Evolutionary conservation across 306 rosid species (phyloP), one percentile per base, ranked within the genome.

Genomic region (Betula pendula): DNA sequence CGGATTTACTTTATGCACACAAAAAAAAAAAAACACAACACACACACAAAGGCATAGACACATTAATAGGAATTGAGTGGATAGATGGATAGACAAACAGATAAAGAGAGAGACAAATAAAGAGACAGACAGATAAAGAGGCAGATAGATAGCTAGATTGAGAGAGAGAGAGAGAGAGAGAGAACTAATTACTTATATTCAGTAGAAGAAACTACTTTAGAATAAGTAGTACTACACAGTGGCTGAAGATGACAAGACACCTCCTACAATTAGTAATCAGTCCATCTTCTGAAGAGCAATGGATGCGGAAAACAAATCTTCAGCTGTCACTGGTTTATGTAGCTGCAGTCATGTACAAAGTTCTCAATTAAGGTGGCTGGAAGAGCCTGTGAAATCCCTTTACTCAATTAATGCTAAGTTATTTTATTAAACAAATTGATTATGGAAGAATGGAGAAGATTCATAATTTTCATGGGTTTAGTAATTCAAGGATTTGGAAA

Each of bases 301-400:
- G 33, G 95, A 83, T 42, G 93, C 78, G 56, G 93, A 86, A 80
- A 75, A 87, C 78, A 94, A 82, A 58, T 94, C 97, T 82, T 90
- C 97, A 0, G 93, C 84, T 70, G 91, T 85, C 68, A 87, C 97
- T 0, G 97, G 95, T 44, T 79, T 80, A 63, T 94, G 97, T 84
- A 92, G 79, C 98, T 94, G 95, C 90, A 88, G 19, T 7, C 11
- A 31, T 42, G 42, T 56, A 40, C 79, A 75, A 81, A 75, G 19
- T 58, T 71, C 58, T n/a, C 71, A 43, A 42, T 24, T 66, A 38
- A 66, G 48, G 65, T 58, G 40, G 43, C 25, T 0, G n/a, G 49
- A 40, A 68, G 43, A 63, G 42, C 43, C 27, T n/a, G 10, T 6
- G 38, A 35, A 31, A 79, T 15, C 67, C 55, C 44, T 7, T n/a